These are phyloP conservation scores for Ramularia collo-cygni DNA, from an alignment of 2,329 filamentous ascomycete species.

Conservation along the genomic window DNA sequence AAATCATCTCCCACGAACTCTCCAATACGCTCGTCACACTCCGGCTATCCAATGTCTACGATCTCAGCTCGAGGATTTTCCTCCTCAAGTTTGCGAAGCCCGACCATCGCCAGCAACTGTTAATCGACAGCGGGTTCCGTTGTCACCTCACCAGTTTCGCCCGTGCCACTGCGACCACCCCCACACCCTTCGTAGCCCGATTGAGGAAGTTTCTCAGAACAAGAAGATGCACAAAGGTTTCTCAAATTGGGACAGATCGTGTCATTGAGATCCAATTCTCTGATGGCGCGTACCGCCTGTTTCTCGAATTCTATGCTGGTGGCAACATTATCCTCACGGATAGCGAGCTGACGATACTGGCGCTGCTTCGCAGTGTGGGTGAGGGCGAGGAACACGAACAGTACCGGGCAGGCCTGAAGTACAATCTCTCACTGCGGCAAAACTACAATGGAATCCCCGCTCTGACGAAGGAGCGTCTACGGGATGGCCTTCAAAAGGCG, in stretches of 20 bases:
- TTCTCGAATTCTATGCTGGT: conserved; percentile 91
- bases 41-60: conserved; percentile 89
- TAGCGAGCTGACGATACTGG: conserved; percentile 70
- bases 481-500: conserved; percentile 60
- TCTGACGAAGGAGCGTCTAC: conserved; percentile 67
- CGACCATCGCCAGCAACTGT: conserved; percentile 77
- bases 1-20: conserved; percentile 89
- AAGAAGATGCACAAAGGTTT: conserved; percentile 69
- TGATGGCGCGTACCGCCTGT: conserved; percentile 80
- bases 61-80: conserved; percentile 90
- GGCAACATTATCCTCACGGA: conserved; percentile 95
- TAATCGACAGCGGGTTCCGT: conserved; percentile 93
- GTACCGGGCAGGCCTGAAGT: conserved; percentile 67
- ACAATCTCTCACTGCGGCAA: conserved; percentile 74
- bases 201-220: conserved; percentile 86
- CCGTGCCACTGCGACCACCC: conserved; percentile 74
- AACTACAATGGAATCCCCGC: conserved; percentile 71
- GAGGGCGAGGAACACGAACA: conserved; percentile 80
- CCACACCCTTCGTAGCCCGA: conserved; percentile 76
- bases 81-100: conserved; percentile 92
- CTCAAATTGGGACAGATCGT: conserved; percentile 85
- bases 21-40: conserved; percentile 67
- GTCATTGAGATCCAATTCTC: conserved; percentile 90
- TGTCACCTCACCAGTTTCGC: conserved; percentile 90
- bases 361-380: conserved; percentile 70